Evolutionary conservation across 208 protist species (phyloP).

Genomic region (Leishmania tropica): DNA sequence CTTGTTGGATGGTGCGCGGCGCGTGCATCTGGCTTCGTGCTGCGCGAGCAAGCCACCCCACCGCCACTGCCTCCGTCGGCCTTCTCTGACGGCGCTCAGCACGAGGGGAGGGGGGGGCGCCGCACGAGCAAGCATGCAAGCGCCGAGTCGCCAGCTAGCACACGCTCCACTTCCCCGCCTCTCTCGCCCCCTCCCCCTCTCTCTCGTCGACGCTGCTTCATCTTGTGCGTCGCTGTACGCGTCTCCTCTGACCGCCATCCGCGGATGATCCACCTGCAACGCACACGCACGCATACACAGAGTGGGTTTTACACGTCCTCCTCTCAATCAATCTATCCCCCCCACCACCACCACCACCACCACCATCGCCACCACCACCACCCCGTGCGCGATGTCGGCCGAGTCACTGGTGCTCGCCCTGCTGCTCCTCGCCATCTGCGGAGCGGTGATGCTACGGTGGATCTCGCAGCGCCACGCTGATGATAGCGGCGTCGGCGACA

Average conservation of each 20-base stretch:
- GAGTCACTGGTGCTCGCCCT: constrained; percentile 7
- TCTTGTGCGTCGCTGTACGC: neutral
- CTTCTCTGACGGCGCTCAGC: neutral
- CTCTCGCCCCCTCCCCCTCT: neutral
- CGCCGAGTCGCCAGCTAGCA: neutral
- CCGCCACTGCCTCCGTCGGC: neutral
- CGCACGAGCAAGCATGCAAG: neutral
- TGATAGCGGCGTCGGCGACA: neutral
- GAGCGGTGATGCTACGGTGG: constrained; percentile 8
- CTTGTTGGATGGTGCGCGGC: no score
- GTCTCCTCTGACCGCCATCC: neutral
- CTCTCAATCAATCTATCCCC: neutral
- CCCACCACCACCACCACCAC: no score
- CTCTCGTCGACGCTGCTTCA: neutral
- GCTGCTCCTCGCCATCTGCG: constrained; percentile 11
- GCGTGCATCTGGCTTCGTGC: neutral
- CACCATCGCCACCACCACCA: neutral
- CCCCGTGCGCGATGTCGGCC: constrained; percentile 11
- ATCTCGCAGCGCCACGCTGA: constrained; percentile 14
- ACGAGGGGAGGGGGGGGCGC: neutral
- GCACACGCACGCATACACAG: neutral
- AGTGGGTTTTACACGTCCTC: neutral
- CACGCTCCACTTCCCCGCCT: neutral
- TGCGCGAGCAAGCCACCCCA: neutral
- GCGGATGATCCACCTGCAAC: neutral